Conservation (phyloP, 768 basidiomycete species). For the Paxillus ammoniavirescens region DNA sequence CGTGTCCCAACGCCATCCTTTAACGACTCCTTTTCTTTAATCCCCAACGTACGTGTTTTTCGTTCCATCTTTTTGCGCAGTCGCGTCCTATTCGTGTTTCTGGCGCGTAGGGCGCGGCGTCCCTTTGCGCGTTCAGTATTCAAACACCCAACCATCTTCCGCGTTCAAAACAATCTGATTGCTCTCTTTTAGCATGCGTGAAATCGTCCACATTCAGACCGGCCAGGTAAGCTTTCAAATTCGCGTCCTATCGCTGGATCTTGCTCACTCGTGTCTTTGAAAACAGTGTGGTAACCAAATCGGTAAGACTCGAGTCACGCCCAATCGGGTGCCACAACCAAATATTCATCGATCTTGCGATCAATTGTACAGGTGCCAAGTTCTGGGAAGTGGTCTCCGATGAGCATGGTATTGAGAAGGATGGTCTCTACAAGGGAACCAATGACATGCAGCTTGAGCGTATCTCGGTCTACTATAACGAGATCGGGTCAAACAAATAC, state of each 20-base stretch:
- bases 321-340: slow-evolving; percentile 9
- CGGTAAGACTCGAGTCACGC: slow-evolving; percentile 52
- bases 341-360: slow-evolving; percentile 18
- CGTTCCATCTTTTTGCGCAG: background rate
- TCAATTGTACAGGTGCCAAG: slow-evolving; percentile 65
- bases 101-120: slow-evolving; percentile 27
- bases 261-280: slow-evolving; percentile 30
- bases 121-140: slow-evolving; percentile 17
- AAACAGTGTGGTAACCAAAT: slow-evolving; percentile 98
- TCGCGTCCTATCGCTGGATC: background rate
- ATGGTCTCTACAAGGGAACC: slow-evolving; percentile 91
- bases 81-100: slow-evolving; percentile 24
- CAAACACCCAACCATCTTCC: slow-evolving; percentile 14
- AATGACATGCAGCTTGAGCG: slow-evolving; percentile 96
- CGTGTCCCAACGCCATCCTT: slow-evolving; percentile 35
- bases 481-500: slow-evolving; percentile 93
- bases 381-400: slow-evolving; percentile 99
- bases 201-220: slow-evolving; percentile 99
- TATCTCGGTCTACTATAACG: slow-evolving; percentile 98
- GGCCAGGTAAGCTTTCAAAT: slow-evolving; percentile 70
- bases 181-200: slow-evolving; percentile 75
- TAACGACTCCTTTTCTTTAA: slow-evolving; percentile 21
- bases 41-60: slow-evolving; percentile 31
- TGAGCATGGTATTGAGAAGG: slow-evolving; percentile 94
- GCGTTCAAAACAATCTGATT: slow-evolving; percentile 24